Percentiles rank a stretch among this genome's conserved stretches.
Conservation (phyloP, 805 yeast genomes). For the Starmerella bombicola region DNA sequence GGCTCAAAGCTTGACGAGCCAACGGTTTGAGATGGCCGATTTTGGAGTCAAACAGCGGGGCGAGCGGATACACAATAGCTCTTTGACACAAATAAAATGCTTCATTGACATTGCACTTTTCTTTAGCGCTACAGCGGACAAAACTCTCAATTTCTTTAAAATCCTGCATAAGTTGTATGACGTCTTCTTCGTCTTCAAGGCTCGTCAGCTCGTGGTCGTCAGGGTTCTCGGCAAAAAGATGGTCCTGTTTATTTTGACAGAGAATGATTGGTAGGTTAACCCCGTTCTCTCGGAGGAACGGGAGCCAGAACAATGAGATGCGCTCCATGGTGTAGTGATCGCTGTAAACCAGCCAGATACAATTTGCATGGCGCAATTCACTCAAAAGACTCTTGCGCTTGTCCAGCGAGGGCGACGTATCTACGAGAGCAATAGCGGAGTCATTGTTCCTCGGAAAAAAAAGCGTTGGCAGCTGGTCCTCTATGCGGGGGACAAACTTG, state of each 20-base stretch:
- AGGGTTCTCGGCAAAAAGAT: conserved; percentile 11
- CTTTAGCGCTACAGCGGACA: conserved; percentile 73
- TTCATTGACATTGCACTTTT: conserved; percentile 75
- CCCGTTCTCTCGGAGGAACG: conserved; percentile 82
- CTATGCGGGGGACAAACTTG: conserved; percentile 61
- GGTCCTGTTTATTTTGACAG: conserved; percentile 57
- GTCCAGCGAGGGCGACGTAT: conserved; percentile 50
- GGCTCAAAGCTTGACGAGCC: conserved; percentile 59
- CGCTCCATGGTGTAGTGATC: conserved; percentile 93
- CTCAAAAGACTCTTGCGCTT: conserved; percentile 49
- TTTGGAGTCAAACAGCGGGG: conserved; percentile 88
- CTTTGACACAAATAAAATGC: conserved; percentile 88
- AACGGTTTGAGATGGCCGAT: conserved; percentile 69
- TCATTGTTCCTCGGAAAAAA: conserved; percentile 58
- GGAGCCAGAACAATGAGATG: conserved; percentile 87
- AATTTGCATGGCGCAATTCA: conserved; percentile 76
- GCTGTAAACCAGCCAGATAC: conserved; percentile 85
- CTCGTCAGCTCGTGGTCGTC: conserved; percentile 8
- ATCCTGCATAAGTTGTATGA: conserved; percentile 73
- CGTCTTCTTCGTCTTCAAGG: conserved; percentile 52
- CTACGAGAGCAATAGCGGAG: conserved; percentile 61
- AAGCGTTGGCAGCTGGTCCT: conserved; percentile 69
- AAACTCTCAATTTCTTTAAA: conserved; percentile 92
- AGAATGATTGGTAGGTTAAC: conserved; percentile 86
- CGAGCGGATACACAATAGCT: conserved; percentile 82